Evolutionary conservation across 768 basidiomycete species (phyloP), one percentile per base, ranked within the genome.

Genomic region (Filobasidium floriforme): DNA sequence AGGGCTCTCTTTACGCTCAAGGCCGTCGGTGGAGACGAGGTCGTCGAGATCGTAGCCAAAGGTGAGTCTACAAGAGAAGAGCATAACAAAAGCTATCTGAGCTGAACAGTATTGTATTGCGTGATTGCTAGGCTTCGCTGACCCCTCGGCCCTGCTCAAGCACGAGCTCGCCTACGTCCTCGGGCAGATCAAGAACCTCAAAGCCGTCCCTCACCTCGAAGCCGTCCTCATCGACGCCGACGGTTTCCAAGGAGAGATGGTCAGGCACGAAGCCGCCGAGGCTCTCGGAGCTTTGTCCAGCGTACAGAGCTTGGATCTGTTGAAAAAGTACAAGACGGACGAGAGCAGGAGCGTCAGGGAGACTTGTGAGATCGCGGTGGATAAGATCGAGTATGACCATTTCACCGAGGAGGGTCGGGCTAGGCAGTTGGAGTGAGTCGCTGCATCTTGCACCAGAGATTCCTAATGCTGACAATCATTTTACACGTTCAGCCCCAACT

Each of bases 211-310:
- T 7, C 83, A 84, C 19, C 85, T 99, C 5, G 88, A 90, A 75
- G 78, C 81, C 1, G 89, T 93, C 5, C 83, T 99, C 43, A 81
- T 84, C 68, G 82, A 92, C 73, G 88, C 93, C 76, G 89, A 94
- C 77, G 70, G 68, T 4, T 26, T 67, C 60, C 77, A 78, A 59
- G 76, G 77, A 51, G 87, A 91, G 0, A 99, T 99, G 96, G 96
- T 98, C 68, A 83, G 96, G 63, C 96, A 99, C 80, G 96, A 99
- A 84, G 92, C 94, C 60, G 96, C 96, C n/a, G 96, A 99, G 80
- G 96, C 96, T 10, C 88, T 99, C 82, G 96, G 93, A 46, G 96
- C 96, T 0, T 90, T 98, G 43, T 91, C 89, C 9, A 81, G 85
- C 24, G 73, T 82, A 1, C 70, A 79, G 0, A 89, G 90, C 18